Percentiles rank a stretch among this genome's conserved stretches.
These are phyloP conservation scores for Rosellinia necatrix DNA, from an alignment of 2,329 filamentous ascomycete genomes.

Conservation along the genomic window DNA sequence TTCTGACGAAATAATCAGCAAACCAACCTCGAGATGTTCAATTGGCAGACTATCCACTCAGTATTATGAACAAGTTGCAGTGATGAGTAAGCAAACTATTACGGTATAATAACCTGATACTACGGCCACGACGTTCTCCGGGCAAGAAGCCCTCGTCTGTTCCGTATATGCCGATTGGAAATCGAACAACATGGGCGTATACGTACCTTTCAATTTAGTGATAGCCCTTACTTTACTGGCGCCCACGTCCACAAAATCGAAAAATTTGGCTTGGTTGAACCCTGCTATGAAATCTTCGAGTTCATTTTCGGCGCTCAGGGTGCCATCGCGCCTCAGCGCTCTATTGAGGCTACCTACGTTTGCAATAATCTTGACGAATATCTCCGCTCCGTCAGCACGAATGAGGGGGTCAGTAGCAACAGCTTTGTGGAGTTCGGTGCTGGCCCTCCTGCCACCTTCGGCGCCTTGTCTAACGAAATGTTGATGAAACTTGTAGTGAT, in stretches of 20 bases:
- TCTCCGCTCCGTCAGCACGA: conserved; percentile 53
- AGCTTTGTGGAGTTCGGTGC: conserved; percentile 53
- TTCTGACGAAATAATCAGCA: conserved; percentile 44
- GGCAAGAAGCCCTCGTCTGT: background rate
- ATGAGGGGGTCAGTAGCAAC: conserved; percentile 51
- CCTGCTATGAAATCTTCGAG: conserved; percentile 62
- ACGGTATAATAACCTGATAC: background rate
- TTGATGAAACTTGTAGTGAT: conserved; percentile 58
- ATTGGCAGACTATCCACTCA: background rate
- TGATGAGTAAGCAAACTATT: background rate
- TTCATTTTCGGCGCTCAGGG: conserved; percentile 48
- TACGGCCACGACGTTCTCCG: background rate
- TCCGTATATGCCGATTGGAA: background rate
- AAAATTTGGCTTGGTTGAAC: conserved; percentile 63
- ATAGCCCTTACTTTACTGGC: conserved; percentile 62
- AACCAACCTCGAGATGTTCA: background rate
- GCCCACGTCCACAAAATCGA: conserved; percentile 69
- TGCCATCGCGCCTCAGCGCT: conserved; percentile 55
- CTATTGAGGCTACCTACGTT: conserved; percentile 57
- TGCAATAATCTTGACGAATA: conserved; percentile 61
- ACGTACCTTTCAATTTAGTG: conserved; percentile 63
- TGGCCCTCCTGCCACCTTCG: conserved; percentile 59
- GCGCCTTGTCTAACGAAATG: conserved; percentile 58
- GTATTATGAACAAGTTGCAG: background rate
- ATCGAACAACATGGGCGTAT: background rate